Evolutionary conservation across 805 yeast genomes (phyloP), one percentile per base, ranked within the genome.

Genomic region (Starmera amethionina): DNA sequence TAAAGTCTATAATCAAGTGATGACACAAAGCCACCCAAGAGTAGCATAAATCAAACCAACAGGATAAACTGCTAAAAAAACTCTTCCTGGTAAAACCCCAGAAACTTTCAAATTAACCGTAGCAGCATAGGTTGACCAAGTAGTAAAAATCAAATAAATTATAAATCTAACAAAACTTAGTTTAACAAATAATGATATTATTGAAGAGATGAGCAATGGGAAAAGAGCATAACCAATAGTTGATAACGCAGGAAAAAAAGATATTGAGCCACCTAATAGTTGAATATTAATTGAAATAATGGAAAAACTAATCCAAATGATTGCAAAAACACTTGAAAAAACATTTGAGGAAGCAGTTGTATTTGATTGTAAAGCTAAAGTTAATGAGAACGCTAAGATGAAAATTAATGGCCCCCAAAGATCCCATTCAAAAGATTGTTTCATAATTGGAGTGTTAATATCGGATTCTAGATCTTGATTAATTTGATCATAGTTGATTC

Each of bases 401-500:
- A 80, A 81, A 28, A 80, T 63, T 41, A 80, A 60, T 6, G 88
- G 88, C 3, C 88, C 88, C 87, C 86, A 75, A 38, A 76, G 54
- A 54, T 75, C 82, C 82, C 81, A 76, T 29, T 74, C 79, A 29
- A 55, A 28, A 2, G 51, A 47, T 4, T 49, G 35, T 34, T 55
- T 53, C 33, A 54, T 56, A 29, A 56, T 33, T 22, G 55, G 50
- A 7, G 44, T 42, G 39, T 46, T 50, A 34, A 55, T 47, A 30
- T 54, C 58, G 14, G 45, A 48, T 31, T 55, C 58, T 12, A 54
- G 34, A 35, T 54, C 58, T 31, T 52, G 56, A n/a, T 51, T 55
- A 15, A 54, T 34, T 40, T 49, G 53, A 32, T 54, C 56, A 36
- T 54, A 55, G 36, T 55, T 48, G 32, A 55, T 47, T 7, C 59